These are phyloP conservation scores for Penicillium sclerotigenum DNA, from an alignment of 2,329 filamentous ascomycete genomes.

Conservation along the genomic window DNA sequence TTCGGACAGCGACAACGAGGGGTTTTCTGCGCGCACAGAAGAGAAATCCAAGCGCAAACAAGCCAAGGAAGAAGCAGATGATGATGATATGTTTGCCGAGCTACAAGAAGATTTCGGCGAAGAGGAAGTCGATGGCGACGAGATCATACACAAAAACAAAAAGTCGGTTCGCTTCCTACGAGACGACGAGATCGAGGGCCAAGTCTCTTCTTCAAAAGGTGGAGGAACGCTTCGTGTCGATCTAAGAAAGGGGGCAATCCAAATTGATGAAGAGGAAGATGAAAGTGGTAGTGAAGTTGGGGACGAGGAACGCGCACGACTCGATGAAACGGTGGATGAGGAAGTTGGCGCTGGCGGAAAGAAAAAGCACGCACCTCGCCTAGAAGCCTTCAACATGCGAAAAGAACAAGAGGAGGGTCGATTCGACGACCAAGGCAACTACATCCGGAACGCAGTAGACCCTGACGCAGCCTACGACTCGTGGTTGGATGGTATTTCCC, in stretches of 20 bases:
- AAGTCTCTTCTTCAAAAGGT: constrained; percentile 69
- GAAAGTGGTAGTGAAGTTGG: constrained; percentile 58
- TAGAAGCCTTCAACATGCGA: constrained; percentile 95
- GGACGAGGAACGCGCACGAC: constrained; percentile 66
- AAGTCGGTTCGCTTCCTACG: constrained; percentile 61
- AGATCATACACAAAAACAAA: constrained; percentile 57
- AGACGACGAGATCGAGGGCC: constrained; percentile 69
- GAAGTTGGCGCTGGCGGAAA: constrained; percentile 87
- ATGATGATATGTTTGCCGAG: constrained; percentile 80
- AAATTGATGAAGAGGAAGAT: constrained; percentile 62
- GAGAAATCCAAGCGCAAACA: constrained; percentile 48
- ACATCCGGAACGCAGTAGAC: constrained; percentile 80
- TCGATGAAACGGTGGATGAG: constrained; percentile 76
- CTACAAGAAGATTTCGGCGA: constrained; percentile 58
- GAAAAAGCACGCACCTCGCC: constrained; percentile 87
- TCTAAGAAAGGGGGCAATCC: constrained; percentile 51
- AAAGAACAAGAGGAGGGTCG: constrained; percentile 86
- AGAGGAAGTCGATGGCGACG: constrained; percentile 52
- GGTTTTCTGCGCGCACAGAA: constrained; percentile 72
- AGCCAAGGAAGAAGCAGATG: constrained; percentile 39
- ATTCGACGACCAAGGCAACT: constrained; percentile 91
- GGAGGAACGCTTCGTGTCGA: constrained; percentile 63
- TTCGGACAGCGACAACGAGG: constrained; percentile 87
- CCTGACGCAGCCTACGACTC: constrained; percentile 86
- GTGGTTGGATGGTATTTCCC: constrained; percentile 89